Base-by-base conservation (phyloP, 2,329 filamentous ascomycete species). In the Escovopsis sp. region DNA sequence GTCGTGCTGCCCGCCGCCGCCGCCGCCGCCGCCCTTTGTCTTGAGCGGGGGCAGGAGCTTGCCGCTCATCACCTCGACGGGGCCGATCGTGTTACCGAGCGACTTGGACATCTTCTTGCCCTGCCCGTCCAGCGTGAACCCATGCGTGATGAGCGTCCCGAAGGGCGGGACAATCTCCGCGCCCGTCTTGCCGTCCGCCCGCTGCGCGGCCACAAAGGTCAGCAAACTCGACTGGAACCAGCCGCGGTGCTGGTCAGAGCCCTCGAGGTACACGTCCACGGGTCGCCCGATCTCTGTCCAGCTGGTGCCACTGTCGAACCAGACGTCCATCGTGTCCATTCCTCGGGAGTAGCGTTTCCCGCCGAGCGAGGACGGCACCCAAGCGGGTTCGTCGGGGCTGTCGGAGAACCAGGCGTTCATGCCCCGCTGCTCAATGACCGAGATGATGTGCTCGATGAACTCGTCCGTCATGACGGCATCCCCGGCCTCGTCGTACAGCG, bases 41-140 rank as follows among this genome's bases (percentile, higher is more conserved):
- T 82, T 84, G 32, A 80, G 55, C 1, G 80, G 77, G 6, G 83
- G 82, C 12, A 93, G 63, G 10, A 94, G 67, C 4, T 79, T 77
- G 7, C 89, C 89, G 40, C 85, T 76, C 68, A 95, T 91, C 49
- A 98, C 87, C 47, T 94, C 71, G 7, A 74, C 67, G 0, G 89
- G 88, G 0, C 76, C 72, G 43, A 96, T 78, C 25, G 84, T 80
- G 54, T 98, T 98, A 13, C 91, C 91, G 1, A 95, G 65, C 0
- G 87, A 95, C 61, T 98, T 98, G 57, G 88, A 95, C 91, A 98
- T 98, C 61, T 98, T 98, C 57, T 84, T 86, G n/a, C 88, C 88
- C 31, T 83, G 67, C 39, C 81, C 72, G 53, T 98, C 91, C 2
- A 98, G 74, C 0, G 86, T 88, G 57, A 98, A 98, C 1, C 91